Evolutionary conservation across 2,329 filamentous ascomycete genomes (phyloP).

Genomic region (Leptodontidium sp.): DNA sequence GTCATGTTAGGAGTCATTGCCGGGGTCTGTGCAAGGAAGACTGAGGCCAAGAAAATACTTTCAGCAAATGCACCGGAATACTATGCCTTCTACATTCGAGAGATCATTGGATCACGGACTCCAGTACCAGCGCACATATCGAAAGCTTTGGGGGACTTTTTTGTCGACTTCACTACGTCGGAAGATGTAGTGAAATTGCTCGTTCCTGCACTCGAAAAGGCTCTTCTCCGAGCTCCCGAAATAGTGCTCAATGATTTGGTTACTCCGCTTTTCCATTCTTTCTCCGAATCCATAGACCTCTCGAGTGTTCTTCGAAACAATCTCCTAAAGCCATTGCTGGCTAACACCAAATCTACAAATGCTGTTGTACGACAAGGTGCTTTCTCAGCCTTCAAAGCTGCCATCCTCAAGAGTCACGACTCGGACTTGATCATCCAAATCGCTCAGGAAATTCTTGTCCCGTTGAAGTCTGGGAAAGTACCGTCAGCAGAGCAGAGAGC

Average conservation of each 20-base stretch:
- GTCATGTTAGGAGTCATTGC: constrained; percentile 85
- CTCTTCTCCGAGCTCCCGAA: constrained; percentile 87
- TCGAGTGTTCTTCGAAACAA: constrained; percentile 75
- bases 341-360: constrained; percentile 92
- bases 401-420: constrained; percentile 70
- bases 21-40: constrained; percentile 81
- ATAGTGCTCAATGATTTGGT: constrained; percentile 84
- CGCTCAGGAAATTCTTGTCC: constrained; percentile 78
- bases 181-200: constrained; percentile 81
- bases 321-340: constrained; percentile 85
- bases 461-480: constrained; percentile 85
- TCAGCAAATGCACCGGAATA: constrained; percentile 74
- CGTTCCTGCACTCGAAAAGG: constrained; percentile 86
- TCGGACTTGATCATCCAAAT: constrained; percentile 69
- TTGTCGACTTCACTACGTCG: constrained; percentile 73
- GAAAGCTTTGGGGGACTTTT: constrained; percentile 81
- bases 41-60: constrained; percentile 67
- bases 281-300: constrained; percentile 78
- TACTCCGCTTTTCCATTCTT: constrained; percentile 72
- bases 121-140: constrained; percentile 76
- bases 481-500: constrained; percentile 85
- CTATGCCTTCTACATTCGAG: constrained; percentile 83
- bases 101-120: constrained; percentile 82
- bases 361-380: constrained; percentile 77
- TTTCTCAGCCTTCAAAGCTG: constrained; percentile 74